Evolutionary conservation across 257 asterid species (phyloP).

Genomic region (Nicotiana tabacum): DNA sequence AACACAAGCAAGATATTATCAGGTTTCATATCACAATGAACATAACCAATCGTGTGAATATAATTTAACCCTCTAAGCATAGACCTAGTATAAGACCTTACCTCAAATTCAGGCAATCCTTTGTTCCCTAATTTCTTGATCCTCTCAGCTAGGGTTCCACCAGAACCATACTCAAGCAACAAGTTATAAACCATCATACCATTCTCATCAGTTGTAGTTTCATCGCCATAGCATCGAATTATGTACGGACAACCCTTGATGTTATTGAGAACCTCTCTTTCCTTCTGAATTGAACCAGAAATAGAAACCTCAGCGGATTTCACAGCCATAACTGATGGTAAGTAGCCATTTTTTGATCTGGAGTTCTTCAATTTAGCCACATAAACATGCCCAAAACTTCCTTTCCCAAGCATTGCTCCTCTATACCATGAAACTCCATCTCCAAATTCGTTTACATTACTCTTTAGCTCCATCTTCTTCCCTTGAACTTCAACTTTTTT

Average conservation of each 20-base stretch:
- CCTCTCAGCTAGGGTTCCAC: conserved; percentile 65
- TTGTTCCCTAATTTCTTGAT: conserved; percentile 42
- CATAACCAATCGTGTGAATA: conserved; percentile 60
- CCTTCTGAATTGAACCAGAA: conserved; percentile 93
- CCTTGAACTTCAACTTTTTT: conserved; percentile 10
- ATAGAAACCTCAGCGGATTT: conserved; percentile 94
- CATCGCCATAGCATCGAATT: conserved; percentile 82
- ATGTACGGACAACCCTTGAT: conserved; percentile 55
- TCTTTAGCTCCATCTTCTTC: conserved; percentile 19
- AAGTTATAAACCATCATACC: conserved; percentile 77
- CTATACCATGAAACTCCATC: conserved; percentile 87
- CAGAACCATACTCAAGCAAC: conserved; percentile 85
- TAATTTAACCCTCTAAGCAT: conserved; percentile 59
- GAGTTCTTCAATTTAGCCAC: conserved; percentile 71
- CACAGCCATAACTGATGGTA: conserved; percentile 78
- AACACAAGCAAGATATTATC: conserved; percentile 56
- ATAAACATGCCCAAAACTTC: conserved; percentile 83
- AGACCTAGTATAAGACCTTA: conserved; percentile 44
- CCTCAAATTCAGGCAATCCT: conserved; percentile 64
- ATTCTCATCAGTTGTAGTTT: conserved; percentile 60
- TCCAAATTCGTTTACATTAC: conserved; percentile 39
- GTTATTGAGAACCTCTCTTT: conserved; percentile 60
- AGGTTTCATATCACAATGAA: conserved; percentile 92
- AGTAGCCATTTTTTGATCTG: conserved; percentile 57
- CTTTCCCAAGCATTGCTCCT: conserved; percentile 84